Evolutionary conservation across 768 basidiomycete species (phyloP).

Genomic region (Dioszegia crocea): DNA sequence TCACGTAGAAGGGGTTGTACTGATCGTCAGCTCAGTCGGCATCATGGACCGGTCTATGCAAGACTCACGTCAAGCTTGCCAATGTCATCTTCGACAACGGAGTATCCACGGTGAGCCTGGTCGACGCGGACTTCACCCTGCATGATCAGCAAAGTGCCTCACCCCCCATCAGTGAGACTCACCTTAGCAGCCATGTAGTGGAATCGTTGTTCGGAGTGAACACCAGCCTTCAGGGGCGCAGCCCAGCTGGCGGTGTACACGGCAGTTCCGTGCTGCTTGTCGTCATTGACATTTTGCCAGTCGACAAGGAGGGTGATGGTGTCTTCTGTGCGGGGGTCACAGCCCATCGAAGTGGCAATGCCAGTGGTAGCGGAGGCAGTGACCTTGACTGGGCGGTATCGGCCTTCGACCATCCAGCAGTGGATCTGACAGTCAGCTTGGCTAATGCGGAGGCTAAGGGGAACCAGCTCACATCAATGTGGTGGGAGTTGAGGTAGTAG

Average conservation of each 20-base stretch:
- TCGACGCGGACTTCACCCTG: conserved; percentile 89
- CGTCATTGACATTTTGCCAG: conserved; percentile 76
- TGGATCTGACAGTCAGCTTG: conserved; percentile 53
- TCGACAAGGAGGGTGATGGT: conserved; percentile 92
- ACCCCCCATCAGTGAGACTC: conserved; percentile 11
- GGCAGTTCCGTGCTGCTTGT: conserved; percentile 72
- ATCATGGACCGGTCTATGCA: too few relatives aligned
- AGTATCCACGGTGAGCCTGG: conserved; percentile 91
- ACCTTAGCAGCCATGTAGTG: conserved; percentile 94
- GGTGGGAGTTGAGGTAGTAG: conserved; percentile 92
- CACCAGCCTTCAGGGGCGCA: conserved; percentile 77
- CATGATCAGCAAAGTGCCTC: background rate
- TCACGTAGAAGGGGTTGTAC: conserved; percentile 79
- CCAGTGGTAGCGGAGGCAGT: conserved; percentile 86
- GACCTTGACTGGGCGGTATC: conserved; percentile 56
- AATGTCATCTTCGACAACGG: conserved; percentile 75
- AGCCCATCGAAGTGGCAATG: conserved; percentile 66
- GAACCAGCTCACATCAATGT: conserved; percentile 57
- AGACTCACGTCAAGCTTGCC: conserved; percentile 58
- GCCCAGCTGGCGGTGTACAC: conserved; percentile 91
- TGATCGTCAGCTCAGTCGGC: background rate
- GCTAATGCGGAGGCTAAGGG: conserved; percentile 53
- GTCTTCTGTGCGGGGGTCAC: conserved; percentile 82
- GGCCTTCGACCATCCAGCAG: conserved; percentile 52
- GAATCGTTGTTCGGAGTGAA: conserved; percentile 87